phyloP scores from a whole-genome alignment of 2,329 filamentous ascomycete species.

The Claviceps arundinis region DNA sequence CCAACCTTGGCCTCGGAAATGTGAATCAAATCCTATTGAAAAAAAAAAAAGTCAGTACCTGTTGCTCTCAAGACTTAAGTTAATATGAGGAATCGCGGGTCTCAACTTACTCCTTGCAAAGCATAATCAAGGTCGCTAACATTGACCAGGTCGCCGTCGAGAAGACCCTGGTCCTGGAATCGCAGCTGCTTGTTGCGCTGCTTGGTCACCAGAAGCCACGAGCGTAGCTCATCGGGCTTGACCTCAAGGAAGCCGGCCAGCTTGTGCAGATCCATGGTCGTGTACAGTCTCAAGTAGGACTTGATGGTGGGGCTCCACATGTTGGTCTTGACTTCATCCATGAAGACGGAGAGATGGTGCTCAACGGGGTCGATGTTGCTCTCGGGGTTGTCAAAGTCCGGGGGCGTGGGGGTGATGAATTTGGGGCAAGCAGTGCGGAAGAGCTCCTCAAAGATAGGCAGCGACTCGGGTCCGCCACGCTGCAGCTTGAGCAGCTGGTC shows the following conservation, averaged over 20 bases:
- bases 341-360: conserved; percentile 95
- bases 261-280: conserved; percentile 98
- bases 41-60: conserved; percentile 10
- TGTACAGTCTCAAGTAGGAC: conserved; percentile 98
- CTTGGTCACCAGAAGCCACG: conserved; percentile 94
- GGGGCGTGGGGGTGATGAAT: conserved; percentile 95
- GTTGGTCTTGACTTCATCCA: conserved; percentile 99
- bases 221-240: conserved; percentile 86
- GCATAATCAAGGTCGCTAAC: conserved; percentile 95
- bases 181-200: conserved; percentile 93
- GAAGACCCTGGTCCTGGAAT: conserved; percentile 75
- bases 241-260: conserved; percentile 94
- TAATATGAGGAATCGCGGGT: background rate
- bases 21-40: conserved; percentile 74
- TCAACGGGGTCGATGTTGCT: conserved; percentile 94
- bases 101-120: conserved; percentile 66
- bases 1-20: conserved; percentile 98
- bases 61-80: background rate
- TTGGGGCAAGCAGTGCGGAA: conserved; percentile 97
- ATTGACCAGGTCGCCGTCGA: conserved; percentile 87
- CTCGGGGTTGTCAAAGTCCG: conserved; percentile 94
- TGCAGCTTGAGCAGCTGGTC: conserved; percentile 96
- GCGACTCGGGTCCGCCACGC: conserved; percentile 85
- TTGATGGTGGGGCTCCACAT: conserved; percentile 96
- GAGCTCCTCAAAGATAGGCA: conserved; percentile 95